A percentile compares a stretch with the other conserved stretches of the same genome.
These are phyloP conservation scores for Hordeum vulgare DNA, from an alignment of 176 grass and related monocot genomes.

Conservation along the genomic window MorexV3_pseudomolecules_assembly NC_058522.1:59404605-59405104, in stretches of 20 bases:
- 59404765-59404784: not conserved
- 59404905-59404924: not conserved
- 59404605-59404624: not conserved
- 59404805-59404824: not conserved
- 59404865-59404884: not conserved
- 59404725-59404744: not conserved
- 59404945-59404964: not conserved
- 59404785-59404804: not conserved
- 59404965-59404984: too few relatives aligned
- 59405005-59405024: too few relatives aligned
- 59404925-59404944: not conserved
- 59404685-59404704: not conserved
- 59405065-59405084: too few relatives aligned
- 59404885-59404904: not conserved
- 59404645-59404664: not conserved
- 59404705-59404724: not conserved
- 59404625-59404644: not conserved
- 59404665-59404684: not conserved
- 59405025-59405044: too few relatives aligned
- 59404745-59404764: not conserved
- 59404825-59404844: not conserved
- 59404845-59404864: not conserved
- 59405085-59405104: too few relatives aligned
- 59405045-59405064: too few relatives aligned
- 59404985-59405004: too few relatives aligned